Evolutionary conservation across 192 early-diverging fungal species (phyloP), one percentile per base, ranked within the genome.

Genomic region (Coemansia sp.): DNA sequence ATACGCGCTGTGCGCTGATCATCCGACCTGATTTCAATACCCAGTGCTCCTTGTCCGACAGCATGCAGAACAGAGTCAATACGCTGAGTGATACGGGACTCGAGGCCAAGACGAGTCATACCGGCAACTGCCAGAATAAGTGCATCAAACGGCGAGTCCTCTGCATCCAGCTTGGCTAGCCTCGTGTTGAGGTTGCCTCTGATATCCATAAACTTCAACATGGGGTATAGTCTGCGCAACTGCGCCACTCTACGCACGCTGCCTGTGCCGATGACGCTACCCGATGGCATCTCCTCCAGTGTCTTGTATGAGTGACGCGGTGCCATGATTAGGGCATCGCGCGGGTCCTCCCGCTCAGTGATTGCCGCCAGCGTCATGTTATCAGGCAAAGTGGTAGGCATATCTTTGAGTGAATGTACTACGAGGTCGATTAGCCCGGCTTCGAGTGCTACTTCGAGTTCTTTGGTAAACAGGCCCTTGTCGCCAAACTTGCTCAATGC

Each of bases 351-450:
- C n/a, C 97, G 82, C 76, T 92, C 87, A 61, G 92, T 74, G 26
- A 97, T 86, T 0, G 95, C 95, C 2, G 89, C 93, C 33, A 98
- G 70, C 0, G 74, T 52, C 93, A 97, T 95, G 43, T 92, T 91
- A 6, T 77, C 73, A 9, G 96, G 95, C 43, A 97, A 72, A 32
- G 77, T 85, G 28, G 97, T 97, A 13, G 94, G 95, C 59, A 98
- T 79, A 70, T 98, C 97, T 80, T 98, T 98, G 38, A 98, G 86
- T 21, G 93, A 94, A 72, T 98, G 97, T 4, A 97, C 96, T 38
- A 98, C 90, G 17, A 97, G 59, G 73, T 97, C 92, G 28, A 95
- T 91, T 11, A 72, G 71, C 6, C 84, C 66, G 9, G 85, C 77
- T 14, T 84, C 83, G 19, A 98, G 84, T 3, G 94, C 90, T 2